A percentile compares a stretch with the other conserved stretches of the same genome.
Conservation (phyloP, 768 basidiomycete genomes). For the Leccinum arenicola region DNA sequence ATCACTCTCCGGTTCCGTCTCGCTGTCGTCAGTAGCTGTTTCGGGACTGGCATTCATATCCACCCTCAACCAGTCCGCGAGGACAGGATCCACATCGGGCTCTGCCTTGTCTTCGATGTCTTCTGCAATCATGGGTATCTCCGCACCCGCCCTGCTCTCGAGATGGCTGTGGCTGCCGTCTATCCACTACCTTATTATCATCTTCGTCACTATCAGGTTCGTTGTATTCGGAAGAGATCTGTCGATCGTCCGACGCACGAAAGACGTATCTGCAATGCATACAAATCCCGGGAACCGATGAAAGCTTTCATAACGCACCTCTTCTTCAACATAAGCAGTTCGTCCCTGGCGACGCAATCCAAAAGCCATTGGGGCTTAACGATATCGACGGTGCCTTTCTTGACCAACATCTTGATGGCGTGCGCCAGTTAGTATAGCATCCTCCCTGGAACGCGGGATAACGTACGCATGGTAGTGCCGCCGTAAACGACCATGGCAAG, state of each 20-base stretch:
- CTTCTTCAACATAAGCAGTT: too few relatives aligned
- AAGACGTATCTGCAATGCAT: constrained; percentile 65
- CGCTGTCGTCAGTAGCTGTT: constrained; percentile 28
- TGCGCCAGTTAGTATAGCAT: too few relatives aligned
- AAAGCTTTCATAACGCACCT: too few relatives aligned
- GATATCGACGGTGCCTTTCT: too few relatives aligned
- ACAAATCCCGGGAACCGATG: too few relatives aligned
- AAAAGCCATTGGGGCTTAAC: too few relatives aligned
- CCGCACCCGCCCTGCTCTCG: constrained; percentile 19
- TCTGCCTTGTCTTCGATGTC: constrained; percentile 23
- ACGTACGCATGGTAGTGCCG: too few relatives aligned
- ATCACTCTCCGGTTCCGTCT: constrained; percentile 60
- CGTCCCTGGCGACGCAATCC: too few relatives aligned
- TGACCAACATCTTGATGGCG: too few relatives aligned
- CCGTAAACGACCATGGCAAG: too few relatives aligned
- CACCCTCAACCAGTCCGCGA: constrained; percentile 63
- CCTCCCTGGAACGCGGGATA: too few relatives aligned
- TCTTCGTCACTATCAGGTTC: constrained; percentile 38
- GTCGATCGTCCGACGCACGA: constrained; percentile 57
- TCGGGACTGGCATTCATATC: constrained; percentile 29
- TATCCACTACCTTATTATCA: background rate
- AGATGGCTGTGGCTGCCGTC: background rate
- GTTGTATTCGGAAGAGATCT: constrained; percentile 50
- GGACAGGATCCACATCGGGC: constrained; percentile 41
- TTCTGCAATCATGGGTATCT: background rate